Evolutionary conservation across 306 rosid species (phyloP), one percentile per base, ranked within the genome.

Genomic region (Quercus glauca): DNA sequence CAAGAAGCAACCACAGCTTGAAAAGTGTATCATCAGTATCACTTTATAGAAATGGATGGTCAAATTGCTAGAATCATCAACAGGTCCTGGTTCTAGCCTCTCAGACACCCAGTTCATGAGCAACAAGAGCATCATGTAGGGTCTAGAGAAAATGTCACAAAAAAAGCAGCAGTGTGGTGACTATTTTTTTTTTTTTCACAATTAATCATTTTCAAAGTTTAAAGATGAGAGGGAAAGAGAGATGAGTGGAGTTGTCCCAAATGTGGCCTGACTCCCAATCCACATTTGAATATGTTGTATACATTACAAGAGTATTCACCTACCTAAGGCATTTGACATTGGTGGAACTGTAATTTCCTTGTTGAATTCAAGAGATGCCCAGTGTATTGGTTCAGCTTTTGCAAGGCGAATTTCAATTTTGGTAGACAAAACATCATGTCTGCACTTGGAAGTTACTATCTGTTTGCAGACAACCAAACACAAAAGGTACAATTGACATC

Each of bases 331-430:
- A 88, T 15, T 79, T 37, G 80, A 79, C 76, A n/a, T 81, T 35
- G 35, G 87, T 37, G 80, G 84, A 73, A 89, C 83, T 70, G 74
- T 11, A 23, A 3, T 51, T 20, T 86, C 89, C 68, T 79, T 86
- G 71, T 85, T 82, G 82, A 81, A 92, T 83, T 94, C 97, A 6
- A 94, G 97, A 67, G 91, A 75, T 10, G 76, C 19, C 98, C 98
- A 94, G 0, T 73, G 80, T 76, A 86, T 57, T 57, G 73, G 52
- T 68, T 92, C 97, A 25, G 87, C 94, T 86, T 94, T 94, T n/a
- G 80, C 89, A 45, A 94, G 92, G 76, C 82, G 92, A 61, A 94
- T 88, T 87, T 94, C 97, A 87, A 94, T 71, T 90, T 94, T 94
- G 45, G 98, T 94, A 52, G 88, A 73, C 78, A 92, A 78, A 78